Conservation (phyloP, 805 yeast genomes). For the Saturnispora ahearnii region DNA sequence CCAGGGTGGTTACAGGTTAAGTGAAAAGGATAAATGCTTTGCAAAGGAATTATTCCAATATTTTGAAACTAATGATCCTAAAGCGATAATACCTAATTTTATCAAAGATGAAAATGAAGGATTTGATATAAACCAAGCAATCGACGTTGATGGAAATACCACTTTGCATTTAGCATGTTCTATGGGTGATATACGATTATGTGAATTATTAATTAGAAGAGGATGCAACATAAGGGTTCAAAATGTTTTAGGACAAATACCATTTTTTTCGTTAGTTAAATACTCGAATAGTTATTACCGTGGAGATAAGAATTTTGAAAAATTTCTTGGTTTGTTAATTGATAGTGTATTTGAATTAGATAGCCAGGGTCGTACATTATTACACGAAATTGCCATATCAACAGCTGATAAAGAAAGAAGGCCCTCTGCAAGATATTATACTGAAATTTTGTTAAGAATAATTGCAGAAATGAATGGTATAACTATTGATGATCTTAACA, state of each 20-base stretch:
- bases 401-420: slow-evolving; percentile 58
- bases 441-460: slow-evolving; percentile 67
- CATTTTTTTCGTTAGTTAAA: slow-evolving; percentile 73
- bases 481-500: slow-evolving; percentile 50
- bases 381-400: slow-evolving; percentile 76
- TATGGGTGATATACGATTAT: slow-evolving; percentile 75
- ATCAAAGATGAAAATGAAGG: slow-evolving; percentile 51
- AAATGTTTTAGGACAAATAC: slow-evolving; percentile 74
- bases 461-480: slow-evolving; percentile 46
- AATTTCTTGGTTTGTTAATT: slow-evolving; percentile 64
- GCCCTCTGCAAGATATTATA: slow-evolving; percentile 76
- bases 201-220: slow-evolving; percentile 62
- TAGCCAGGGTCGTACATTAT: slow-evolving; percentile 59
- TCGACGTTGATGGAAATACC: slow-evolving; percentile 92
- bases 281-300: slow-evolving; percentile 84
- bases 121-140: slow-evolving; percentile 65
- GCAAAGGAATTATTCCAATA: slow-evolving; percentile 41
- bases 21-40: slow-evolving; percentile 18
- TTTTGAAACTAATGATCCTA: slow-evolving; percentile 42
- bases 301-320: slow-evolving; percentile 56
- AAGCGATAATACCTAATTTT: slow-evolving; percentile 42
- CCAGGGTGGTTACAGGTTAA: not conserved
- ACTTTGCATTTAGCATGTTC: slow-evolving; percentile 98
- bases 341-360: slow-evolving; percentile 76
- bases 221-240: slow-evolving; percentile 61